Base-by-base conservation (phyloP, 306 rosid species). In the Quercus agrifolia region DNA sequence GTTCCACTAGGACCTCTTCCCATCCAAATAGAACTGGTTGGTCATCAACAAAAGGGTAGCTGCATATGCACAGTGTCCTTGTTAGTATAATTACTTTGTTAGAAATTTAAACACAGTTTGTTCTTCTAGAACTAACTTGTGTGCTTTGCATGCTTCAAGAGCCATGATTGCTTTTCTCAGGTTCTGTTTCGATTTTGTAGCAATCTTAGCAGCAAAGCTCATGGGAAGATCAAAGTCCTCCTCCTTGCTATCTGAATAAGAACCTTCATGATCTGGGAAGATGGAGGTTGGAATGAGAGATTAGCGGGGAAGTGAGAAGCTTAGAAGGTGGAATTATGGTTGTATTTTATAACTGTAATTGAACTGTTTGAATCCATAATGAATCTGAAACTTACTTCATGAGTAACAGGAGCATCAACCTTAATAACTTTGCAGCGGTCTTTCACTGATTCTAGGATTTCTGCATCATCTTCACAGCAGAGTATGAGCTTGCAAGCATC, bases 131-230 rank as follows among this genome's bases (percentile, higher is more conserved):
- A 56, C 86, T 86, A 74, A 94, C 98, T 90, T 89, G 87, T 92
- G 97, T 83, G 91, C 93, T 86, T 79, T 92, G 93, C 94, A 91
- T 74, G 94, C 94, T 89, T 92, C 98, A 69, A 94, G 94, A 44
- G 93, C 93, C 97, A 91, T 88, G 80, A 91, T 91, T 82, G 98
- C 97, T 84, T 81, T 83, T 76, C 97, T 92, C 75, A 94, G 84
- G 77, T 91, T 91, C 78, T 92, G 96, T 85, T 87, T 91, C 56
- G 95, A 90, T 73, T 91, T 90, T 41, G 85, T 71, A 41, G 97
- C 97, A 85, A 94, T 91, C 78, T 84, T 91, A 41, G 86, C 82
- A 21, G 98, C 95, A 79, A 94, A 91, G 71, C 55, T 91, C 86
- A 71, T 80, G 52, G 97, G 57, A 20, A 94, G 84, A 77, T 91